Base-by-base conservation (phyloP, 1,139 yeast genomes). In the Sugiyamaella grinbergsii region DNA sequence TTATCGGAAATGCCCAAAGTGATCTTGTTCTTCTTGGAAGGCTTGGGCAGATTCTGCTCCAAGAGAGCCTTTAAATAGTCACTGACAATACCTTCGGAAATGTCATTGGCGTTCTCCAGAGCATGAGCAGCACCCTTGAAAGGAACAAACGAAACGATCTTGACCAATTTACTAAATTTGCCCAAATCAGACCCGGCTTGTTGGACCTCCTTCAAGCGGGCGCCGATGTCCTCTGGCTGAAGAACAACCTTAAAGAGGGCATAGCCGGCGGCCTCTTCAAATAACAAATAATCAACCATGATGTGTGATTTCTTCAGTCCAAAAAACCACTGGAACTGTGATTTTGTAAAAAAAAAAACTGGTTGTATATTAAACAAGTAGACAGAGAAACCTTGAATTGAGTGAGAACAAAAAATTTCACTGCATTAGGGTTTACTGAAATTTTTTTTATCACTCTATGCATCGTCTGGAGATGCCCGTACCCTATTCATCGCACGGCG, bases 101-200 rank as follows among this genome's bases (percentile, higher is more conserved):
- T 86, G 69, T 93, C 98, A 69, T 94, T 93, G 63, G 98, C 97
- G 69, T 93, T 94, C 73, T 93, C 98, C 66, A 93, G 80, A 55
- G 98, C 98, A 73, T 93, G 97, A 53, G 98, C 98, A 54, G 98
- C 98, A 63, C 96, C 96, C 74, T 93, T 90, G 80, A 94, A 93
- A 49, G 98, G 98, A 57, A 97, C 96, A 74, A 93, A 94, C 22
- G 96, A 87, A 36, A 89, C 95, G 57, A 93, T 80, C 72, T 91
- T 96, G 62, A 93, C 83, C 78, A 93, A 79, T 75, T 93, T 93
- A 65, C 96, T 88, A 70, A 93, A 93, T 68, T 83, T 81, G 59
- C 85, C 84, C 62, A 93, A 81, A 66, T 94, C 98, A 64, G 79
- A 83, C 58, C 91, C 80, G 53, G 96, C 94, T 64, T 83, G 85